Conservation (phyloP, 106 monocot genomes). For the Chionographis japonica region DNA sequence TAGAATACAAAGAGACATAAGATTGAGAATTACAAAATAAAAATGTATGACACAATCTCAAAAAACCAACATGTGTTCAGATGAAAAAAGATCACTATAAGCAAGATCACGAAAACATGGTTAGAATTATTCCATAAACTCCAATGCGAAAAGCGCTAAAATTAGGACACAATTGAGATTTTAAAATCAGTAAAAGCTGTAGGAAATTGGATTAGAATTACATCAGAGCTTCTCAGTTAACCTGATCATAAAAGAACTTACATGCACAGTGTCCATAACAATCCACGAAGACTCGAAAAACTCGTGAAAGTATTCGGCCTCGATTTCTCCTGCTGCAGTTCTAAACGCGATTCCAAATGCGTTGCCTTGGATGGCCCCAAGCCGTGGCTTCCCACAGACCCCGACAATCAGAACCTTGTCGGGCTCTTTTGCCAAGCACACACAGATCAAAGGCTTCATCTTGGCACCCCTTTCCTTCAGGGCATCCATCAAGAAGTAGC, state of each 20-base stretch:
- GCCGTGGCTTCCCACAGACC: constrained; percentile 69
- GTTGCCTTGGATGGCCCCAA: constrained; percentile 89
- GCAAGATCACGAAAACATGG: too few species aligned
- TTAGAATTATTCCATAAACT: too few species aligned
- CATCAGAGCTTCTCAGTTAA: constrained; percentile 80
- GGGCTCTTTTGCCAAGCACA: constrained; percentile 66
- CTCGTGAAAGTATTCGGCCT: constrained; percentile 76
- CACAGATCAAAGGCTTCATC: constrained; percentile 89
- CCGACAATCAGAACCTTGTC: constrained; percentile 84
- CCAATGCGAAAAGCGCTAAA: too few species aligned
- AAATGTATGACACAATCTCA: too few species aligned
- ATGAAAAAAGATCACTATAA: too few species aligned
- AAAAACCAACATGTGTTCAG: too few species aligned
- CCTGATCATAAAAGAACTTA: constrained; percentile 85
- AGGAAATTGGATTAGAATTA: constrained; percentile 1
- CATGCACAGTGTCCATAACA: constrained; percentile 49
- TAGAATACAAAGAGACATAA: too few species aligned
- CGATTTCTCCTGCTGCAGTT: constrained; percentile 76
- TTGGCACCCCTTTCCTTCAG: constrained; percentile 91
- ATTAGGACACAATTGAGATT: too few species aligned
- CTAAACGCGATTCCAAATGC: constrained; percentile 82
- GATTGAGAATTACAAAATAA: too few species aligned
- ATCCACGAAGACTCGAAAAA: constrained; percentile 97
- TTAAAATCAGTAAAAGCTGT: background rate
- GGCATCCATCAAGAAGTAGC: constrained; percentile 91